phyloP scores from a whole-genome alignment of 768 basidiomycete species.

The Lyophyllum semitale region DNA sequence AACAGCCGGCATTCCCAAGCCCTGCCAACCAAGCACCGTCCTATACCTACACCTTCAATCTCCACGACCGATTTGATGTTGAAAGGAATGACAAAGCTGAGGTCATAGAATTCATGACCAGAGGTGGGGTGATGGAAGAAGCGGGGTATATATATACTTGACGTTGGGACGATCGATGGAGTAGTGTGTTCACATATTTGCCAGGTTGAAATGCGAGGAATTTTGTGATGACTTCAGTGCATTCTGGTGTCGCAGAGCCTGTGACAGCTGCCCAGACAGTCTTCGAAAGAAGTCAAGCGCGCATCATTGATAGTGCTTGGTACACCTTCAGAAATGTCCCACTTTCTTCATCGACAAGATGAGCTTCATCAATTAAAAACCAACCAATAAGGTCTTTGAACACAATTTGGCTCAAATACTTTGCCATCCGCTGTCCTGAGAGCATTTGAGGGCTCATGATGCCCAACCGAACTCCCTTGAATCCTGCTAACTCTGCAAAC shows the following conservation, averaged over 20 bases:
- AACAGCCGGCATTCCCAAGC: not conserved
- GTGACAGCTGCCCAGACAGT: slow-evolving; percentile 19
- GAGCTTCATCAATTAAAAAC: not conserved
- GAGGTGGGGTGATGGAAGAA: not conserved
- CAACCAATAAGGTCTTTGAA: not conserved
- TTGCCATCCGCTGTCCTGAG: not conserved
- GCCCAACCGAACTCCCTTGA: not conserved
- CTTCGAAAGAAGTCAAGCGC: slow-evolving; percentile 7
- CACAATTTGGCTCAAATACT: not conserved
- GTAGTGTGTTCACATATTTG: slow-evolving; percentile 16
- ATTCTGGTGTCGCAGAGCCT: slow-evolving; percentile 6
- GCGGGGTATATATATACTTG: not conserved
- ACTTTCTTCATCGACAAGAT: not conserved
- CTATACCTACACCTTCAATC: too few species aligned
- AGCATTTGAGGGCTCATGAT: not conserved
- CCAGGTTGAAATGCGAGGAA: slow-evolving; percentile 12
- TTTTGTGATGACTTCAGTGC: slow-evolving; percentile 7
- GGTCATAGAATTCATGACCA: not conserved
- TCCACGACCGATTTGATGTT: not conserved
- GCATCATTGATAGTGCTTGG: not conserved
- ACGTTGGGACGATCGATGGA: slow-evolving; percentile 3
- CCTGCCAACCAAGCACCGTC: not conserved
- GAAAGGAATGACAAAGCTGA: not conserved
- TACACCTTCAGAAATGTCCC: not conserved
- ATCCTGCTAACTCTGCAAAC: not conserved